phyloP scores from a whole-genome alignment of 441 rosid species.

The Biscutella laevigata region DNA sequence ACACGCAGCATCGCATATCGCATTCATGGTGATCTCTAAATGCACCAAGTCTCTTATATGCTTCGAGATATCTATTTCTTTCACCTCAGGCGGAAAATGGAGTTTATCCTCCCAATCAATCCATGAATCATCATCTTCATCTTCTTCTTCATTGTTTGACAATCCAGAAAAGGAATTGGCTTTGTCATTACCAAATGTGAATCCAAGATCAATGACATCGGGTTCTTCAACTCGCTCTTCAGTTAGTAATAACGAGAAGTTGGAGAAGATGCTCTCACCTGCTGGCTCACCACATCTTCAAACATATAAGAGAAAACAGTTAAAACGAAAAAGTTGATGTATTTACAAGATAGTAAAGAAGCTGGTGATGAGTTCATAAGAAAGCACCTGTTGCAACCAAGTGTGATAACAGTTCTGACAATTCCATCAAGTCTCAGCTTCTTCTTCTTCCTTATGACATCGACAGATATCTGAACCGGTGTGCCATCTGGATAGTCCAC shows the following conservation, averaged over 20 bases:
- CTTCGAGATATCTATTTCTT: conserved; percentile 74
- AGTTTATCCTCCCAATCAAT: conserved; percentile 76
- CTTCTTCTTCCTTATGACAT: conserved; percentile 62
- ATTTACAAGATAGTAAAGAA: background rate
- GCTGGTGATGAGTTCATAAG: background rate
- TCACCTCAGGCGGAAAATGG: conserved; percentile 55
- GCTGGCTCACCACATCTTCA: conserved; percentile 68
- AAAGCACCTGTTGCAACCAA: conserved; percentile 65
- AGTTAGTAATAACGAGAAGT: conserved; percentile 58
- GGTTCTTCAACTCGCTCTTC: conserved; percentile 71
- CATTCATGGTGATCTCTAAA: conserved; percentile 61
- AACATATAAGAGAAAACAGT: background rate
- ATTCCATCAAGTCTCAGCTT: conserved; percentile 86
- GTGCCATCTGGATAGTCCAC: conserved; percentile 79
- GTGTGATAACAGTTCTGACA: conserved; percentile 64
- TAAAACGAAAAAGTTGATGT: background rate
- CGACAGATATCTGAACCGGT: conserved; percentile 81
- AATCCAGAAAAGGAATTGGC: conserved; percentile 22
- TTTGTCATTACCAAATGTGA: conserved; percentile 30
- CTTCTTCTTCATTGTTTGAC: conserved; percentile 24
- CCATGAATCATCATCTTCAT: conserved; percentile 38
- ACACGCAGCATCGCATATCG: conserved; percentile 57
- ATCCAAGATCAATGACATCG: conserved; percentile 48
- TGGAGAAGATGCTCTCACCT: conserved; percentile 63
- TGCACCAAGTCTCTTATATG: conserved; percentile 72